Percentiles rank a stretch among this genome's conserved stretches.
Evolutionary conservation across 2,329 filamentous ascomycete species (phyloP).

Genomic region (Fragosphaeria purpurea): DNA sequence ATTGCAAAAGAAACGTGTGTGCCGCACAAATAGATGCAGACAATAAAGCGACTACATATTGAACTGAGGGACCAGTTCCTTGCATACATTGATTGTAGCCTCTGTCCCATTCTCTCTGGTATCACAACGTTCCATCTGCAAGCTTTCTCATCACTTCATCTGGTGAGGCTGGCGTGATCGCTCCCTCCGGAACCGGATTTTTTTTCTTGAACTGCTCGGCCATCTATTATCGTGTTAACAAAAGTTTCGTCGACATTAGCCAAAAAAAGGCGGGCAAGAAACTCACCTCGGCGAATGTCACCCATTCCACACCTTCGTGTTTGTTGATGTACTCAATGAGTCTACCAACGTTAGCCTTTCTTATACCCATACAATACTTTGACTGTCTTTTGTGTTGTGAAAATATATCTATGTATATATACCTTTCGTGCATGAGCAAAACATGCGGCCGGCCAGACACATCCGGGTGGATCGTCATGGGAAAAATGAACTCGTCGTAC

Average conservation of each 20-base stretch:
- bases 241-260: too few relatives aligned
- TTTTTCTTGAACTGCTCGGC: slow-evolving; percentile 62
- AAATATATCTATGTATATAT: too few relatives aligned
- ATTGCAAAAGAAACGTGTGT: too few relatives aligned
- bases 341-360: too few relatives aligned
- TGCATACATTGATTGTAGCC: too few relatives aligned
- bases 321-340: slow-evolving; percentile 15
- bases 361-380: too few relatives aligned
- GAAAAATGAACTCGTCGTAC: slow-evolving; percentile 68
- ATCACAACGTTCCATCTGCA: neutral
- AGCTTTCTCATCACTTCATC: slow-evolving; percentile 41
- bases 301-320: slow-evolving; percentile 43
- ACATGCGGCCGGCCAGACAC: slow-evolving; percentile 63
- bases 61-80: too few relatives aligned
- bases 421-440: slow-evolving; percentile 31
- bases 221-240: slow-evolving; percentile 47
- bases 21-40: too few relatives aligned
- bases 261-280: slow-evolving; percentile 42
- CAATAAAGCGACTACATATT: too few relatives aligned
- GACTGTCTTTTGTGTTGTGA: too few relatives aligned
- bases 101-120: too few relatives aligned
- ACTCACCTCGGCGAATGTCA: slow-evolving; percentile 39
- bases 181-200: slow-evolving; percentile 46
- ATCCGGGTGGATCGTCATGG: slow-evolving; percentile 68
- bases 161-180: slow-evolving; percentile 47